Percentiles rank a stretch among this genome's conserved stretches.
Conservation (phyloP, 805 yeast genomes). For the Barnettozyma sucrosica region DNA sequence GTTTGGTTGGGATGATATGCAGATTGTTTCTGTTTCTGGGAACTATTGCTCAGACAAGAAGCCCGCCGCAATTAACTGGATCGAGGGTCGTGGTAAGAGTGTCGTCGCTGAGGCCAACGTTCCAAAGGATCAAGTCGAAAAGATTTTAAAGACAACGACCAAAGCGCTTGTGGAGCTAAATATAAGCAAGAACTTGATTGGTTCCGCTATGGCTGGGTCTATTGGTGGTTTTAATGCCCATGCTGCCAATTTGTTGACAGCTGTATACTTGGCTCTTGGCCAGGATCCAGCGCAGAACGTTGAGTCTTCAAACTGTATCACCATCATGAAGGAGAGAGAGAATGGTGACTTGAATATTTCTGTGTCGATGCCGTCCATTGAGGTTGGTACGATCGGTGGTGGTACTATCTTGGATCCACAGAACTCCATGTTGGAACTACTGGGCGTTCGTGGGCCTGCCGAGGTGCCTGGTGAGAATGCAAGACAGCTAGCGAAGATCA, state of each 20-base stretch:
- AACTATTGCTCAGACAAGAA: constrained; percentile 97
- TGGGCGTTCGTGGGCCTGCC: constrained; percentile 95
- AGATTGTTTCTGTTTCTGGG: constrained; percentile 87
- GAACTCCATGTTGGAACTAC: constrained; percentile 87
- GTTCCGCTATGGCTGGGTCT: constrained; percentile 98
- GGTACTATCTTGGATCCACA: constrained; percentile 98
- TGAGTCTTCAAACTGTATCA: constrained; percentile 95
- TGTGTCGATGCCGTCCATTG: constrained; percentile 99
- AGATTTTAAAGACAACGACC: constrained; percentile 86
- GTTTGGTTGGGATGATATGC: constrained; percentile 93
- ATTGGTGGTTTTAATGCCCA: constrained; percentile 98
- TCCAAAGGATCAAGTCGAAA: constrained; percentile 73
- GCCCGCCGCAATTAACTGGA: constrained; percentile 98
- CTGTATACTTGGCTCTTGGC: constrained; percentile 90
- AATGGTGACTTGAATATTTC: constrained; percentile 83
- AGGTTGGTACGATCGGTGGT: constrained; percentile 99
- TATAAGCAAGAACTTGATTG: constrained; percentile 82
- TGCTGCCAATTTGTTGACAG: constrained; percentile 94
- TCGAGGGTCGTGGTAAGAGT: constrained; percentile 98
- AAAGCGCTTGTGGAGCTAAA: constrained; percentile 89
- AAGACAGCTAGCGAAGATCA: constrained; percentile 83
- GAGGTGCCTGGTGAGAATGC: constrained; percentile 93
- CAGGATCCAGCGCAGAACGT: constrained; percentile 99
- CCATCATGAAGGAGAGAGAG: constrained; percentile 76
- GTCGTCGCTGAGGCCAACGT: constrained; percentile 93